phyloP scores from a whole-genome alignment of 768 basidiomycete species.

The Pisolithus orientalis region DNA sequence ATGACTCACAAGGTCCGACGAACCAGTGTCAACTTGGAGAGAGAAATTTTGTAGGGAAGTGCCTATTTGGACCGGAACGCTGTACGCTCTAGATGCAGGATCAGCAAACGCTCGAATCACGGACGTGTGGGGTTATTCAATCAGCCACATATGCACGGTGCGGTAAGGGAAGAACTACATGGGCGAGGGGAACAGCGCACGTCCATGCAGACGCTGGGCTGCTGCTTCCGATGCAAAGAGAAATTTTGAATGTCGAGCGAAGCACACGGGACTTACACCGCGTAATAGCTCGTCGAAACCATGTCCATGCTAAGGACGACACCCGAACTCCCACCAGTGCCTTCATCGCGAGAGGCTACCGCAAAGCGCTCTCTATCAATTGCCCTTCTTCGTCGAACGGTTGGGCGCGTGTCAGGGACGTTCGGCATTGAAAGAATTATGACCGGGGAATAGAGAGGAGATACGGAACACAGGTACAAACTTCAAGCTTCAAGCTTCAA shows the following conservation, averaged over 20 bases:
- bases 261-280: slow-evolving; percentile 45
- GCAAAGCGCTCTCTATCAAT: slow-evolving; percentile 8
- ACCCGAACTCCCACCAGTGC: slow-evolving; percentile 45
- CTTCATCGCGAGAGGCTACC: slow-evolving; percentile 26
- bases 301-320: slow-evolving; percentile 53
- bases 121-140: too few relatives aligned
- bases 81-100: slow-evolving; percentile 47
- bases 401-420: slow-evolving; percentile 2
- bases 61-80: slow-evolving; percentile 54
- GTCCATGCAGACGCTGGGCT: background rate
- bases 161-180: too few relatives aligned
- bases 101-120: background rate
- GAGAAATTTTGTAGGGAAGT: slow-evolving; percentile 42
- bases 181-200: background rate
- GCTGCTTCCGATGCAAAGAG: background rate
- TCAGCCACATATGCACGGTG: too few relatives aligned
- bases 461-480: background rate
- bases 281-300: slow-evolving; percentile 46
- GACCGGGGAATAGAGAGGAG: background rate
- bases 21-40: slow-evolving; percentile 76
- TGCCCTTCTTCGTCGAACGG: background rate
- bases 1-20: slow-evolving; percentile 64
- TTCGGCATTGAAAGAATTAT: slow-evolving; percentile 8
- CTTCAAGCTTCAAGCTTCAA: too few relatives aligned
- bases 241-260: background rate